phyloP scores from a whole-genome alignment of 768 basidiomycete species.

The Hydnum rufescens region DNA sequence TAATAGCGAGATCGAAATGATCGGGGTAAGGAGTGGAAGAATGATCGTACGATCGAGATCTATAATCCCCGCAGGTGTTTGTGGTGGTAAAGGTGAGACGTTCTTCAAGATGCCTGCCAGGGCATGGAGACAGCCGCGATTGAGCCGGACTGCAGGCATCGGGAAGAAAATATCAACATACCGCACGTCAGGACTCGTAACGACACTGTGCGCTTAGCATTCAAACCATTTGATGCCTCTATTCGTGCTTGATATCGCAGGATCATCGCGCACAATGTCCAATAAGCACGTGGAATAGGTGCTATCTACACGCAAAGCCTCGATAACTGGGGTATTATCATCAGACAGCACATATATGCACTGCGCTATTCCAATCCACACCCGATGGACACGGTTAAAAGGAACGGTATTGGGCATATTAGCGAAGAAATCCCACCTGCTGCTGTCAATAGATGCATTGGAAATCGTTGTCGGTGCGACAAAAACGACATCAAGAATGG shows the following conservation, averaged over 20 bases:
- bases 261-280: too few relatives aligned
- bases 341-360: conserved; percentile 85
- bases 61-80: conserved; percentile 35
- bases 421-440: conserved; percentile 37
- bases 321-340: conserved; percentile 60
- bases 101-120: conserved; percentile 53
- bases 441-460: conserved; percentile 50
- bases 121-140: too few relatives aligned
- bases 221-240: conserved; percentile 16
- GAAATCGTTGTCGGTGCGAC: conserved; percentile 43
- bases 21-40: conserved; percentile 47
- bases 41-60: conserved; percentile 56
- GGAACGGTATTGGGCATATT: neutral
- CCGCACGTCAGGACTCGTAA: conserved; percentile 56
- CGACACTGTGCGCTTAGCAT: conserved; percentile 31
- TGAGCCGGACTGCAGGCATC: too few relatives aligned
- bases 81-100: conserved; percentile 54
- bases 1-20: conserved; percentile 38
- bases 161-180: too few relatives aligned
- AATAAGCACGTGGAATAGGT: too few relatives aligned
- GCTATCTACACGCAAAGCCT: conserved; percentile 31
- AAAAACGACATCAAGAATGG: conserved; percentile 89
- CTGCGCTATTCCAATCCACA: conserved; percentile 38
- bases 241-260: too few relatives aligned
- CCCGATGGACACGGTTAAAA: too few relatives aligned